Evolutionary conservation across 148 eudicot species (phyloP).

Genomic region (Hydrangea macrophylla): DNA sequence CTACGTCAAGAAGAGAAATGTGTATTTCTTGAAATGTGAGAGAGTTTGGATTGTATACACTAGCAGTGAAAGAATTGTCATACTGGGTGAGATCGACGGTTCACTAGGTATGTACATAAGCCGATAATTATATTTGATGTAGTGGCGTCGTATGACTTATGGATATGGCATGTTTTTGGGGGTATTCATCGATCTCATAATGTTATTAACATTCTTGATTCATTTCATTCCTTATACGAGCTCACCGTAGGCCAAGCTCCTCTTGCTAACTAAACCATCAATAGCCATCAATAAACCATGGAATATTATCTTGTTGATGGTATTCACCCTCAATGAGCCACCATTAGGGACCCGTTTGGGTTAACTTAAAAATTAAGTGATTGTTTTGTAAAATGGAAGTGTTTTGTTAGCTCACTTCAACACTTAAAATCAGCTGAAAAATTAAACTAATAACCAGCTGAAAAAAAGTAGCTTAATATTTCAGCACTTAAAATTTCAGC

Average conservation of each 20-base stretch:
- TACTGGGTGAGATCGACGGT: background rate
- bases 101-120: background rate
- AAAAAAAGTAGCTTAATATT: no score
- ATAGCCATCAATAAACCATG: background rate
- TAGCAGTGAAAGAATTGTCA: background rate
- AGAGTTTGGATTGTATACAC: background rate
- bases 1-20: background rate
- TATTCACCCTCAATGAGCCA: background rate
- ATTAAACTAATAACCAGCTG: no score
- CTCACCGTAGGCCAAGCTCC: background rate
- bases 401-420: no score
- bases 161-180: background rate
- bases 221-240: background rate
- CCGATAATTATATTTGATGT: background rate
- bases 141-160: background rate
- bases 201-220: background rate
- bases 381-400: no score
- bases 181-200: background rate
- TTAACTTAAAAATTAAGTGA: no score
- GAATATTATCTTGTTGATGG: slow-evolving; percentile 1
- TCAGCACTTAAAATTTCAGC: no score
- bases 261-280: background rate
- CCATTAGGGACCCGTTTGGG: no score
- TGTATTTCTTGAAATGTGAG: no score
- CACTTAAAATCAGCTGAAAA: no score